Conservation (phyloP, 2,329 filamentous ascomycete species). For the Grosmannia clavigera region DNA sequence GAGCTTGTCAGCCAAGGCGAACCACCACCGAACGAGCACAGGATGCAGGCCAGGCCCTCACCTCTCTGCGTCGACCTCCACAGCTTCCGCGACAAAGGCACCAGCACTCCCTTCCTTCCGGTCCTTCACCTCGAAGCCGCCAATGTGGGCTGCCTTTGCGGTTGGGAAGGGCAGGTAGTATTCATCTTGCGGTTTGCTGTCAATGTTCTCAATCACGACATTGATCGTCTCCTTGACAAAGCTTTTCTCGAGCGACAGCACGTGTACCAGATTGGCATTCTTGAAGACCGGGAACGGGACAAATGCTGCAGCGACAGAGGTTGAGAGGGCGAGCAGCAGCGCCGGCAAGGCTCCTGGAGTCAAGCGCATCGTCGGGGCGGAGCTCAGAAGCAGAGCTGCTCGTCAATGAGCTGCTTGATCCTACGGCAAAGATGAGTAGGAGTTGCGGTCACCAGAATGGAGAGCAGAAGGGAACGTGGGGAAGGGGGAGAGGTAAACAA, state of each 20-base stretch:
- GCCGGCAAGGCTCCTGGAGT: slow-evolving; percentile 40
- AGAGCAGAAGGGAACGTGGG: background rate
- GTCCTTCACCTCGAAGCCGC: slow-evolving; percentile 82
- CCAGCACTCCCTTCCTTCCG: slow-evolving; percentile 64
- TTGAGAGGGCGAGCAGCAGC: slow-evolving; percentile 43
- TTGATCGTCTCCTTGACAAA: slow-evolving; percentile 87
- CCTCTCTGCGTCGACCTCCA: slow-evolving; percentile 52
- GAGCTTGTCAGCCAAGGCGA: background rate
- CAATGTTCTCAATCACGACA: slow-evolving; percentile 84
- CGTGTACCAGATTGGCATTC: slow-evolving; percentile 82
- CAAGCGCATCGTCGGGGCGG: slow-evolving; percentile 28
- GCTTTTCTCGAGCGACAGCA: slow-evolving; percentile 84
- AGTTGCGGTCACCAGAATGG: too few species aligned
- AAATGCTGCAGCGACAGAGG: slow-evolving; percentile 35
- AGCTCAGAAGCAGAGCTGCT: background rate
- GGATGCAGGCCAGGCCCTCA: slow-evolving; percentile 19
- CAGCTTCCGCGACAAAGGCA: slow-evolving; percentile 56
- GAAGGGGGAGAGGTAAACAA: background rate
- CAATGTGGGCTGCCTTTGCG: slow-evolving; percentile 62
- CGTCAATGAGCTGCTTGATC: slow-evolving; percentile 14
- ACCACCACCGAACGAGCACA: background rate
- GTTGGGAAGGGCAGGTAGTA: slow-evolving; percentile 85
- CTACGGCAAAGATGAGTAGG: background rate
- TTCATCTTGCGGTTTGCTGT: slow-evolving; percentile 64
- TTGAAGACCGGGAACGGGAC: slow-evolving; percentile 84